These are phyloP conservation scores for Kalaharituber pfeilii DNA, from an alignment of 2,329 filamentous ascomycete species.

Conservation along the genomic window DNA sequence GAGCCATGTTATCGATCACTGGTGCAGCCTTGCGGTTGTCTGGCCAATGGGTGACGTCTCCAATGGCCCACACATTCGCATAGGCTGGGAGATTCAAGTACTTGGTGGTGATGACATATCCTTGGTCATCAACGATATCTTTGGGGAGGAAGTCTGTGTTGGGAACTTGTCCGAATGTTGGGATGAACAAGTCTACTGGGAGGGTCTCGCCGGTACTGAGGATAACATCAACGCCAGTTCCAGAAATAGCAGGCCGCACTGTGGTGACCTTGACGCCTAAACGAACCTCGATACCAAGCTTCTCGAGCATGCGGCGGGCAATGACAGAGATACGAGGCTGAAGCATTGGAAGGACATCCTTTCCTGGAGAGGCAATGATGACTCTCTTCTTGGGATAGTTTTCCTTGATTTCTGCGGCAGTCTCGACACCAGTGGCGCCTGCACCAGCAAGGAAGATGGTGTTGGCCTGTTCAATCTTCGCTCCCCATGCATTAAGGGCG, in stretches of 20 bases:
- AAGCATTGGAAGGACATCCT: conserved; percentile 28
- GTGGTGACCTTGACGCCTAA: conserved; percentile 29
- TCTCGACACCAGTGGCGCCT: conserved; percentile 36
- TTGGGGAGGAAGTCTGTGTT: conserved; percentile 33
- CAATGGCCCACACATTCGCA: conserved; percentile 31
- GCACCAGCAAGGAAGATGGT: conserved; percentile 38
- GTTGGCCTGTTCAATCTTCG: conserved; percentile 30
- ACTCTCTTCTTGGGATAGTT: conserved; percentile 34
- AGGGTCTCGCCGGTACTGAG: conserved; percentile 26
- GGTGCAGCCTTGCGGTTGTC: conserved; percentile 22
- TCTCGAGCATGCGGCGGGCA: conserved; percentile 35
- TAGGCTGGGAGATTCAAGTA: conserved; percentile 27
- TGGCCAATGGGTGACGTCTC: conserved; percentile 30
- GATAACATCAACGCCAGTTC: conserved; percentile 7
- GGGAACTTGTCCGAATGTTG: conserved; percentile 31
- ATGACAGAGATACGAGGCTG: conserved; percentile 30
- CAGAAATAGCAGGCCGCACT: conserved; percentile 8
- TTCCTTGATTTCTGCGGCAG: conserved; percentile 36
- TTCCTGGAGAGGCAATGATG: conserved; percentile 31
- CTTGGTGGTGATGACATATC: conserved; percentile 28
- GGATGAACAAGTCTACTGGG: conserved; percentile 32
- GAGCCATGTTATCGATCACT: conserved; percentile 23
- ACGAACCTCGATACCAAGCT: conserved; percentile 36
- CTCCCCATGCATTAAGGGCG: conserved; percentile 27
- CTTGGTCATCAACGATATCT: conserved; percentile 26